These are phyloP conservation scores for Botrytis galanthina DNA, from an alignment of 2,329 filamentous ascomycete species.

Conservation along the genomic window DNA sequence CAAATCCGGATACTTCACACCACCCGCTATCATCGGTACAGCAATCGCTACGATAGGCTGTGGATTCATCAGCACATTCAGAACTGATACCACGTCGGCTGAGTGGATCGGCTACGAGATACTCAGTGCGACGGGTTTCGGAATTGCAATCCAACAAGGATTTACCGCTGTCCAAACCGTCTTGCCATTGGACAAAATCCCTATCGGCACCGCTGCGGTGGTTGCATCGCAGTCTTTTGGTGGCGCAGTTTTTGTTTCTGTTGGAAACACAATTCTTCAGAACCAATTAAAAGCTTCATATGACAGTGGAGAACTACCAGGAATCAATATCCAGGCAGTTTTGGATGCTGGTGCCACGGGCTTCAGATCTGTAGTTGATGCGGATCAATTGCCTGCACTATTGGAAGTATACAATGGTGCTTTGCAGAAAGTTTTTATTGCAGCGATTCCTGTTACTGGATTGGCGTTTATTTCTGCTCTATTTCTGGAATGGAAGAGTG, in stretches of 20 bases:
- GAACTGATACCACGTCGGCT: slow-evolving; percentile 39
- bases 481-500: slow-evolving; percentile 50
- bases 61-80: slow-evolving; percentile 40
- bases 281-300: slow-evolving; percentile 31
- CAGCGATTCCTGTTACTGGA: slow-evolving; percentile 48
- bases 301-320: slow-evolving; percentile 23
- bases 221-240: slow-evolving; percentile 46
- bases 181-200: slow-evolving; percentile 41
- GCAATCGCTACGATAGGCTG: slow-evolving; percentile 26
- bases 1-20: slow-evolving; percentile 38
- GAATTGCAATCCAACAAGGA: slow-evolving; percentile 36
- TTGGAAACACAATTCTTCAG: slow-evolving; percentile 45
- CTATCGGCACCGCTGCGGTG: slow-evolving; percentile 45
- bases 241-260: slow-evolving; percentile 48
- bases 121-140: slow-evolving; percentile 32
- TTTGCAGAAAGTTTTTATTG: slow-evolving; percentile 52
- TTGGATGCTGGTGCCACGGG: slow-evolving; percentile 43
- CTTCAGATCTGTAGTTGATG: slow-evolving; percentile 46
- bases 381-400: slow-evolving; percentile 45
- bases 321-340: slow-evolving; percentile 32
- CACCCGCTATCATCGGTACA: slow-evolving; percentile 28
- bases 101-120: slow-evolving; percentile 49
- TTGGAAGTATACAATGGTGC: slow-evolving; percentile 53
- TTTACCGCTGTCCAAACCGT: slow-evolving; percentile 36
- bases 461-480: slow-evolving; percentile 49